Base-by-base conservation (phyloP, 202 grass and related monocot species). In the Panicum virgatum region DNA sequence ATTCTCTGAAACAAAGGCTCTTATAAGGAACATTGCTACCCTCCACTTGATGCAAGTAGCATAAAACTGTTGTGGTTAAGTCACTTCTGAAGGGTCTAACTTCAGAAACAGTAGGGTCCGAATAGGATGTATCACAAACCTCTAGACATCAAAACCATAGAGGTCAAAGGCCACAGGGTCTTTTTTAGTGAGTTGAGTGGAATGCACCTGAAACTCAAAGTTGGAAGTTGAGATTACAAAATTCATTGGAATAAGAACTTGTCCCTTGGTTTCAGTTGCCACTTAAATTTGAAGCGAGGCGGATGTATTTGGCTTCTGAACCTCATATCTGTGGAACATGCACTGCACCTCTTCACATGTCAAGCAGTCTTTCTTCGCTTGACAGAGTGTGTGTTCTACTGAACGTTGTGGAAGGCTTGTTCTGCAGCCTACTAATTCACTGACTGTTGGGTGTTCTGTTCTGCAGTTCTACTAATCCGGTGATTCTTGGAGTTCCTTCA, bases 71-170 rank as follows among this genome's bases (percentile, higher is more conserved):
- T 73, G n/a, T n/a, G 26, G 15, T 47, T 14, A 57, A 42, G 32
- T 43, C 51, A 56, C 54, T 87, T 77, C 45, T 43, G 6, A 79
- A 65, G 37, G 48, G 34, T 67, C 27, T 26, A 48, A 29, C 61
- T 57, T 45, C 18, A 42, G 45, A 34, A 18, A 66, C 26, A 50
- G 48, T 59, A 54, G 10, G 53, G 68, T 62, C 74, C 73, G 50
- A 66, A 39, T 78, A 47, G 58, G 47, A 88, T 83, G 80, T 18
- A 87, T 83, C 73, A 78, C 73, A 78, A 11, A 77, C 3, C 46
- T 78, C 79, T 56, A 82, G 65, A 26, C 62, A 40, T 27, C 20
- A 29, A n/a, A 32, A 40, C 45, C 20, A 29, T 16, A 65, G 40
- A 63, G 79, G 62, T 82, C 72, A 86, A 81, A 62, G 32, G 78